phyloP scores from a whole-genome alignment of 768 basidiomycete genomes.

The Chalciporus piperatus region DNA sequence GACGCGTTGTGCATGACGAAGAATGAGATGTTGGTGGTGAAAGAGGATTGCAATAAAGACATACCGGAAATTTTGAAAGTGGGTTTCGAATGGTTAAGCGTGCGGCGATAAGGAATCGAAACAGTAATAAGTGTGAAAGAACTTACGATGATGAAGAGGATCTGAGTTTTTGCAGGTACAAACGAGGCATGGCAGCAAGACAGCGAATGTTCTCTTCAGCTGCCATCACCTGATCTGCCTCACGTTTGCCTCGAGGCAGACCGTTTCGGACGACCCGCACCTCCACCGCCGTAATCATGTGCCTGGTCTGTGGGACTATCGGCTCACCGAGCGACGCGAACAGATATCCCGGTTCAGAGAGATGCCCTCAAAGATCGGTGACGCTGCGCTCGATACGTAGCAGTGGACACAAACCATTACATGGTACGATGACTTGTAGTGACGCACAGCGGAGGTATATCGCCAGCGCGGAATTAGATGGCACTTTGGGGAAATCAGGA shows the following conservation, averaged over 20 bases:
- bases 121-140: background rate
- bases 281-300: slow-evolving; percentile 4
- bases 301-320: background rate
- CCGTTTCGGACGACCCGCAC: slow-evolving; percentile 2
- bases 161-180: background rate
- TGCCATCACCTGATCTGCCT: slow-evolving; percentile 16
- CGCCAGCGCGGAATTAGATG: too few relatives aligned
- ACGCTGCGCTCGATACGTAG: background rate
- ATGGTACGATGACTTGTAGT: too few relatives aligned
- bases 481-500: background rate
- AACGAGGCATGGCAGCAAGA: background rate
- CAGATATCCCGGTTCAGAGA: too few relatives aligned
- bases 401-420: too few relatives aligned
- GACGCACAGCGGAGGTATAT: too few relatives aligned
- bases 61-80: slow-evolving; percentile 4
- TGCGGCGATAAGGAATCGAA: slow-evolving; percentile 13
- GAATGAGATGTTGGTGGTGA: background rate
- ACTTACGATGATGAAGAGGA: slow-evolving; percentile 2
- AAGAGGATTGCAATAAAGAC: background rate
- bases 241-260: slow-evolving; percentile 26
- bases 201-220: background rate
- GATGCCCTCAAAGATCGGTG: background rate
- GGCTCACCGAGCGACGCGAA: background rate
- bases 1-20: background rate
- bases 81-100: background rate